phyloP scores from a whole-genome alignment of 2,329 filamentous ascomycete genomes.

The Geosmithia flava region DNA sequence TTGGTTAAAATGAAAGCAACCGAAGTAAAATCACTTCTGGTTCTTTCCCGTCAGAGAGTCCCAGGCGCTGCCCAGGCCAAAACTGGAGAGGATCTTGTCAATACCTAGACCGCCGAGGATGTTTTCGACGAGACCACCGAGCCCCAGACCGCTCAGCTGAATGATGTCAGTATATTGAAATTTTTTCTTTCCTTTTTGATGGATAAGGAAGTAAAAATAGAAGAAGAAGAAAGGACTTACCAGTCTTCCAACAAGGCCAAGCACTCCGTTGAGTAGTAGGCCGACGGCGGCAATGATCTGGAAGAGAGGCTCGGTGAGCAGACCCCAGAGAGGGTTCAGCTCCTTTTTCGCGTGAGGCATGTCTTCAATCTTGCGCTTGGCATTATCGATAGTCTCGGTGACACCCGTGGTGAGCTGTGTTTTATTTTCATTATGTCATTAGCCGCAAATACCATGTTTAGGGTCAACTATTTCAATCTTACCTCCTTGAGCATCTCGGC shows the following conservation, averaged over 20 bases:
- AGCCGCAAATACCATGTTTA: not conserved
- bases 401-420: constrained; percentile 61
- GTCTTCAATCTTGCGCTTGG: constrained; percentile 77
- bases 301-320: constrained; percentile 75
- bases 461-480: constrained; percentile 6
- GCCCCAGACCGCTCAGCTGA: constrained; percentile 61
- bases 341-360: constrained; percentile 95
- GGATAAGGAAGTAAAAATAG: no score
- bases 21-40: constrained; percentile 10
- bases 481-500: constrained; percentile 74
- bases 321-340: constrained; percentile 78
- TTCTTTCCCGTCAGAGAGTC: constrained; percentile 31
- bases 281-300: constrained; percentile 89
- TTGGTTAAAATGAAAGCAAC: not conserved
- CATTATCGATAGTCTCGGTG: constrained; percentile 71
- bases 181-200: no score
- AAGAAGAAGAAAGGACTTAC: constrained; percentile 17
- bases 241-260: constrained; percentile 72
- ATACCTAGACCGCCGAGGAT: constrained; percentile 68
- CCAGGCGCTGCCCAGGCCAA: constrained; percentile 48
- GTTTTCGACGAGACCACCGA: constrained; percentile 70
- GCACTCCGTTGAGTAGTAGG: constrained; percentile 67
- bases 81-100: constrained; percentile 59
- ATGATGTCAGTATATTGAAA: constrained; percentile 8
- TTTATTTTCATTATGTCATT: not conserved